Base-by-base conservation (phyloP, 2,329 filamentous ascomycete species). In the Paraconiothyrium brasiliense region DNA sequence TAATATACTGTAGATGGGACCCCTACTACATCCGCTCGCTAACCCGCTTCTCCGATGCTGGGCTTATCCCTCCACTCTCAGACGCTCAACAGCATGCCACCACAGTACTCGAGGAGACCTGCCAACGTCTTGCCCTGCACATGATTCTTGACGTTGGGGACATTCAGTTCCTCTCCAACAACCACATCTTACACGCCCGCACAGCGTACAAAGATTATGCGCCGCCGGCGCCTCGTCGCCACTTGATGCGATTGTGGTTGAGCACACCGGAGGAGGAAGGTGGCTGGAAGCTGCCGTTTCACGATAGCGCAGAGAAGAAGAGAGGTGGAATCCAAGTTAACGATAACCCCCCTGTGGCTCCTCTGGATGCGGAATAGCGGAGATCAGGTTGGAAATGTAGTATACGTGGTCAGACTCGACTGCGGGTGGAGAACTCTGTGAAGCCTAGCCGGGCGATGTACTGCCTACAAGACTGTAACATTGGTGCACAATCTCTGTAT, bases 61-160 rank as follows among this genome's bases (percentile, higher is more conserved):
- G 92, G 1, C 75, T 91, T 49, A 90, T 97, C 63, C 93, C 93
- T 6, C 81, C 90, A 0, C 82, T 97, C 41, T 91, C 89, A 7
- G 78, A 83, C 0, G 90, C 85, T 60, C 93, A 97, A 79, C 69
- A 84, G 57, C 86, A 88, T 61, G 93, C 93, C 1, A 80, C 90
- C 7, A 73, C 85, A 47, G 83, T 94, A 7, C 84, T 94, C 9
- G 93, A 97, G 76, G 87, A 90, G 35, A 93, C 90, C 0, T 94
- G 92, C 80, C 82, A 90, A 73, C 83, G 87, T 6, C 82, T 93
- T 54, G 85, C 90, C 3, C 83, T 97, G 67, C 92, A 96, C 79
- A 96, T 96, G 92, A 82, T 95, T 47, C 84, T 96, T 9, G 92
- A 94, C 67, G 87, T 95, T 20, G 93, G 93, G 51, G 93, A 97